A percentile compares a stretch with the other conserved stretches of the same genome.
Conservation (phyloP, 2,329 filamentous ascomycete species). For the Fusarium avenaceum region DNA sequence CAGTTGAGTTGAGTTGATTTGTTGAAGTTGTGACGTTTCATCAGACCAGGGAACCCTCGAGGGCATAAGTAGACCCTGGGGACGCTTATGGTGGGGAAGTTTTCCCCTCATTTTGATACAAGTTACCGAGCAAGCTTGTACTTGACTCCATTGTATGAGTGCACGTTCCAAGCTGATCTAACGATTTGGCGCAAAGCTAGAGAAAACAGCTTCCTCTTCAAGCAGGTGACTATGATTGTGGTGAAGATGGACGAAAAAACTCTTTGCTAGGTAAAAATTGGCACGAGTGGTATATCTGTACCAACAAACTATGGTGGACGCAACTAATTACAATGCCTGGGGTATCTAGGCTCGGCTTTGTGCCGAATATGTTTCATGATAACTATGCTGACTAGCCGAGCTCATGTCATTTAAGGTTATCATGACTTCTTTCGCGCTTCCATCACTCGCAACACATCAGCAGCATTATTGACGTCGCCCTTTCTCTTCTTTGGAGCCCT, state of each 20-base stretch:
- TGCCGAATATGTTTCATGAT: constrained; percentile 32
- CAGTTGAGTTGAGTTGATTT: constrained; percentile 18
- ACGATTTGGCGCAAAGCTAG: constrained; percentile 21
- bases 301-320: neutral
- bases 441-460: constrained; percentile 84
- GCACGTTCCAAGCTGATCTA: constrained; percentile 24
- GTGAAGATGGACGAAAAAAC: neutral
- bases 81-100: constrained; percentile 38
- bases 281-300: neutral
- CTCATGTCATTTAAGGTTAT: constrained; percentile 14
- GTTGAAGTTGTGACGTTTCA: constrained; percentile 41
- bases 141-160: constrained; percentile 7
- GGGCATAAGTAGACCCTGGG: constrained; percentile 16
- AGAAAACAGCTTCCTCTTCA: constrained; percentile 32
- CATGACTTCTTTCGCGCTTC: constrained; percentile 66
- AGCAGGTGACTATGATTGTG: constrained; percentile 10
- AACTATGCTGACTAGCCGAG: constrained; percentile 4
- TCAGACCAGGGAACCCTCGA: constrained; percentile 21
- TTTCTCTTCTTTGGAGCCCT: constrained; percentile 81
- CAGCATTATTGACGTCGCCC: constrained; percentile 81
- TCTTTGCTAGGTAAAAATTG: neutral
- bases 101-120: constrained; percentile 38
- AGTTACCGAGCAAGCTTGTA: constrained; percentile 4
- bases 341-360: constrained; percentile 23
- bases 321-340: neutral